These are phyloP conservation scores for Mycogone perniciosa DNA, from an alignment of 2,329 filamentous ascomycete species.

Conservation along the genomic window DNA sequence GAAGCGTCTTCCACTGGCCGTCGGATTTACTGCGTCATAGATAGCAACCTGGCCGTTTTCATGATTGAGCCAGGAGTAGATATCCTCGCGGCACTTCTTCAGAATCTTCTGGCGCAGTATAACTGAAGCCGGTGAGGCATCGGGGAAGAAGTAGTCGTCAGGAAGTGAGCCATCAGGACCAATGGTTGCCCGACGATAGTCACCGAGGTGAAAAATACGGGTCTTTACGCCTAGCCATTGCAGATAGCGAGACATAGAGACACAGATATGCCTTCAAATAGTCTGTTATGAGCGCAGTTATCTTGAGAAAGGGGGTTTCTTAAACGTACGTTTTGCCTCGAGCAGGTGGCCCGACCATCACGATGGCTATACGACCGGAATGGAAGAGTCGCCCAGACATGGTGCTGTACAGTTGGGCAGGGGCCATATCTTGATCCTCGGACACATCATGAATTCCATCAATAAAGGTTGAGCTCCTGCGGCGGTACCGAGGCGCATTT, in stretches of 20 bases:
- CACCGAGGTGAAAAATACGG: slow-evolving; percentile 92
- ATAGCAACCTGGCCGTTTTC: slow-evolving; percentile 98
- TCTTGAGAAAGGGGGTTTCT: neutral
- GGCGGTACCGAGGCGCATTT: slow-evolving; percentile 81
- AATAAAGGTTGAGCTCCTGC: slow-evolving; percentile 92
- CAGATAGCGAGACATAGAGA: slow-evolving; percentile 89
- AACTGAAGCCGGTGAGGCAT: slow-evolving; percentile 88
- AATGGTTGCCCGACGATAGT: slow-evolving; percentile 89
- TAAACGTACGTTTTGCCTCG: slow-evolving; percentile 80
- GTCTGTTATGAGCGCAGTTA: slow-evolving; percentile 15
- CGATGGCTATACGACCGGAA: slow-evolving; percentile 93
- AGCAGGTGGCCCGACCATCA: slow-evolving; percentile 90
- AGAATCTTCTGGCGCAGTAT: slow-evolving; percentile 93
- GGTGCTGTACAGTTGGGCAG: slow-evolving; percentile 95
- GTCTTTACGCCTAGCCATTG: slow-evolving; percentile 98
- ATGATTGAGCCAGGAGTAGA: slow-evolving; percentile 91
- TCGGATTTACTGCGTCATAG: slow-evolving; percentile 95
- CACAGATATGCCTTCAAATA: slow-evolving; percentile 73
- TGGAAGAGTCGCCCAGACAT: slow-evolving; percentile 97
- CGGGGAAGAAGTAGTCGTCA: slow-evolving; percentile 95
- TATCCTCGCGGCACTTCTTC: slow-evolving; percentile 94
- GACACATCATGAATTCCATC: slow-evolving; percentile 94
- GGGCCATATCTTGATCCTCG: slow-evolving; percentile 75
- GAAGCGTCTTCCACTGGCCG: slow-evolving; percentile 71
- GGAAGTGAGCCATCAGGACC: slow-evolving; percentile 79